Evolutionary conservation across 768 basidiomycete genomes (phyloP).

Genomic region (Termitomyces titanicus): DNA sequence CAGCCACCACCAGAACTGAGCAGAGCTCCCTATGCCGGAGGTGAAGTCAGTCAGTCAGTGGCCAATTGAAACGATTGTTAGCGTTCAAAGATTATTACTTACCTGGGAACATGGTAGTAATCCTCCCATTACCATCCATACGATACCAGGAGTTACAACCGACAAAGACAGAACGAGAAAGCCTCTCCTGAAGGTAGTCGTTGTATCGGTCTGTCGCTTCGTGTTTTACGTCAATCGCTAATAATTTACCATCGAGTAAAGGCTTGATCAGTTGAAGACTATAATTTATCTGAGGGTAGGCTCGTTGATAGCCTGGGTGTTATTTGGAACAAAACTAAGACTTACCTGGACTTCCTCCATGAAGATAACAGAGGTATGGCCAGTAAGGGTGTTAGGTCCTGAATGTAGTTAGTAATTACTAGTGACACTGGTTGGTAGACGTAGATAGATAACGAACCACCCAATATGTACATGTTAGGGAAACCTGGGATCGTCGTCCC

Average conservation of each 20-base stretch:
- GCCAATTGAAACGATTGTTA: background rate
- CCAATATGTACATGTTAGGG: conserved; percentile 40
- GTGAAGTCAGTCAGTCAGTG: background rate
- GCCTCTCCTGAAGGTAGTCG: conserved; percentile 15
- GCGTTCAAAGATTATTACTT: background rate
- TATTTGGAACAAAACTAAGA: background rate
- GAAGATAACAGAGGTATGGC: conserved; percentile 42
- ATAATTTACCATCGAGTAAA: conserved; percentile 14
- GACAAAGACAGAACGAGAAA: conserved; percentile 21
- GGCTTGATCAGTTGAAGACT: conserved; percentile 24
- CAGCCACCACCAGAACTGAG: conserved; percentile 2
- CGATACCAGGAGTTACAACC: conserved; percentile 41
- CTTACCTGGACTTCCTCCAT: conserved; percentile 40
- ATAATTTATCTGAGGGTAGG: conserved; percentile 35
- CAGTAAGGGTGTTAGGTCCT: conserved; percentile 44
- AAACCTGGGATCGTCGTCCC: conserved; percentile 42
- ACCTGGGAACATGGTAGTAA: conserved; percentile 38
- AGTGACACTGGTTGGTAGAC: background rate
- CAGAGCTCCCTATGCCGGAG: background rate
- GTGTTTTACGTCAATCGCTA: conserved; percentile 15
- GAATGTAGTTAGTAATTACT: background rate
- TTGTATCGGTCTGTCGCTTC: conserved; percentile 20
- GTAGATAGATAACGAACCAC: conserved; percentile 23
- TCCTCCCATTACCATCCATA: conserved; percentile 30
- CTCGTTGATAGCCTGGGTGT: background rate